Evolutionary conservation across 495 filamentous ascomycete genomes (phyloP).

Genomic region (Sphaerosporella brunnea): DNA sequence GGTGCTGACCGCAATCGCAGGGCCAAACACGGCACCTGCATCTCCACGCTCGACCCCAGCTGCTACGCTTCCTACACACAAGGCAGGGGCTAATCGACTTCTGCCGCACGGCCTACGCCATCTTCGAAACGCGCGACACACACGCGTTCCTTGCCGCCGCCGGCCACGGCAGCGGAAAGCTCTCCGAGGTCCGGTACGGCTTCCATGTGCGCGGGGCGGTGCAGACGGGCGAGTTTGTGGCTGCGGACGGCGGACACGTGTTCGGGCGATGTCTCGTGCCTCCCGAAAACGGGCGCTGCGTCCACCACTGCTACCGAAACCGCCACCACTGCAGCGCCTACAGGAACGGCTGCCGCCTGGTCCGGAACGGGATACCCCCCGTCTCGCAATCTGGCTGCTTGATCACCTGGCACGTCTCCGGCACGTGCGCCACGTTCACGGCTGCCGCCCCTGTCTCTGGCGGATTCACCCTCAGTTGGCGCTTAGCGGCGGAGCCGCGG

Average conservation of each 20-base stretch:
- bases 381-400: conserved; percentile 39
- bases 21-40: conserved; percentile 67
- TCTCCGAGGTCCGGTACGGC: conserved; percentile 75
- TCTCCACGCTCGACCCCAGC: conserved; percentile 38
- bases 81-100: conserved; percentile 44
- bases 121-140: conserved; percentile 47
- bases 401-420: conserved; percentile 46
- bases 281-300: too few species aligned
- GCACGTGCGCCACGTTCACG: conserved; percentile 46
- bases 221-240: conserved; percentile 55
- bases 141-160: conserved; percentile 45
- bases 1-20: conserved; percentile 72
- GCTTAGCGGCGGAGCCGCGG: too few species aligned
- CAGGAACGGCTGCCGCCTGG: conserved; percentile 32
- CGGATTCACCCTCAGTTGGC: too few species aligned
- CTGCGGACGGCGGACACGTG: conserved; percentile 51
- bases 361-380: conserved; percentile 39
- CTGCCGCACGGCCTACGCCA: conserved; percentile 38
- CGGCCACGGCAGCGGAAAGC: conserved; percentile 50
- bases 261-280: conserved; percentile 45
- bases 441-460: conserved; percentile 28
- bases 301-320: conserved; percentile 13
- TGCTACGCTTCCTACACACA: conserved; percentile 54
- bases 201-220: conserved; percentile 64
- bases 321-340: conserved; percentile 27